Base-by-base conservation (phyloP, 208 protist genomes). In the Blastocrithidia nonstop region DNA sequence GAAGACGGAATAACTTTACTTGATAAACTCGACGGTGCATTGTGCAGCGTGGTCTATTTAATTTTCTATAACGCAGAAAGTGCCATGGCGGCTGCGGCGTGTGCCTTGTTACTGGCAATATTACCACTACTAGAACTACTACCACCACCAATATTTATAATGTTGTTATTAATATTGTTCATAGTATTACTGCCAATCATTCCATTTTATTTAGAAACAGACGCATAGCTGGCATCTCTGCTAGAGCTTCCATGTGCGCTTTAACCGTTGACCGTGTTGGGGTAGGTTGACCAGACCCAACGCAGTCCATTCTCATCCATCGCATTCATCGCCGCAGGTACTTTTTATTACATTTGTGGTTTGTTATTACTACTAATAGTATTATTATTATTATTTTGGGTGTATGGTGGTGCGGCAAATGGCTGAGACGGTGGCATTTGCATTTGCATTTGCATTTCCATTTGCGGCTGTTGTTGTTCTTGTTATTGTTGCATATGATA, bases 201-300 rank as follows among this genome's bases (percentile, higher is more conserved):
- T n/a, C n/a, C n/a, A n/a, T n/a, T n/a, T n/a, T n/a, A n/a, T n/a
- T n/a, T n/a, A n/a, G n/a, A n/a, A n/a, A n/a, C n/a, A n/a, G n/a
- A n/a, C n/a, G n/a, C n/a, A n/a, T n/a, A n/a, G n/a, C n/a, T n/a
- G n/a, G n/a, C n/a, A n/a, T n/a, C 29, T n/a, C n/a, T 35, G 29
- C 29, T n/a, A 35, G 11, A 11, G 29, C 29, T n/a, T 15, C 29
- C 29, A n/a, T n/a, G 11, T 11, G 11, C 29, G 29, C n/a, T 11
- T 35, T n/a, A n/a, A 15, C 37, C 5, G 25, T 59, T 55, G 20
- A 53, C 27, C 1, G 71, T 83, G 54, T 76, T 87, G 8, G 84
- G 84, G 47, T 80, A 93, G 15, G 57, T 74, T 23, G 74, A 74
- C 84, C 84, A 93, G 4, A 80, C 88, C 84, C 84, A 93, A 15